Conservation (phyloP, 192 early-diverging fungal species). For the Martensiomyces pterosporus region DNA sequence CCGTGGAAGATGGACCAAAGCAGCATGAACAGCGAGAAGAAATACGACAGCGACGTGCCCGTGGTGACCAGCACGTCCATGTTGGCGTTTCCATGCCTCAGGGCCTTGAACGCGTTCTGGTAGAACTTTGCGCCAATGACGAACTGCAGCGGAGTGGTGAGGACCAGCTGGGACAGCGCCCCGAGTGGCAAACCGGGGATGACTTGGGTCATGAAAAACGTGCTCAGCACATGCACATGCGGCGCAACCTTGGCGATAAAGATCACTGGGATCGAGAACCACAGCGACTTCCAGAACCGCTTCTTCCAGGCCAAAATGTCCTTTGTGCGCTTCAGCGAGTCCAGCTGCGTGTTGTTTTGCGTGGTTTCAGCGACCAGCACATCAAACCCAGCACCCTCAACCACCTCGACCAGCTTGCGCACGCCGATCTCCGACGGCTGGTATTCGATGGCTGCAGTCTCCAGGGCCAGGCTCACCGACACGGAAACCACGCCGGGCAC, state of each 20-base stretch:
- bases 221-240: slow-evolving; percentile 22
- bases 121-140: slow-evolving; percentile 80
- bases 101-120: slow-evolving; percentile 67
- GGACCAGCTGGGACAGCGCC: slow-evolving; percentile 60
- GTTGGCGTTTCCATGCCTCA: slow-evolving; percentile 79
- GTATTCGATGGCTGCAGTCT: slow-evolving; percentile 71
- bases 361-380: slow-evolving; percentile 62
- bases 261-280: slow-evolving; percentile 80
- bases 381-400: slow-evolving; percentile 79
- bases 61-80: slow-evolving; percentile 94
- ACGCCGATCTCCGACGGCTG: slow-evolving; percentile 60
- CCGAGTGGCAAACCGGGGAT: slow-evolving; percentile 64
- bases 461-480: slow-evolving; percentile 72
- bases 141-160: slow-evolving; percentile 95
- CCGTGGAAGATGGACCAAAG: slow-evolving; percentile 56
- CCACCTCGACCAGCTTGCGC: slow-evolving; percentile 72
- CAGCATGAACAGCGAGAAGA: slow-evolving; percentile 77
- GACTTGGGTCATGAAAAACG: slow-evolving; percentile 34
- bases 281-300: slow-evolving; percentile 61
- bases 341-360: slow-evolving; percentile 72
- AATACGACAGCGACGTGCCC: slow-evolving; percentile 81
- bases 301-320: slow-evolving; percentile 81
- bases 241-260: slow-evolving; percentile 55
- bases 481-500: slow-evolving; percentile 54
- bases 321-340: slow-evolving; percentile 77